A percentile compares a stretch with the other conserved stretches of the same genome.
phyloP scores from a whole-genome alignment of 176 grass and related monocot genomes.

The Alopecurus myosuroides region DNA sequence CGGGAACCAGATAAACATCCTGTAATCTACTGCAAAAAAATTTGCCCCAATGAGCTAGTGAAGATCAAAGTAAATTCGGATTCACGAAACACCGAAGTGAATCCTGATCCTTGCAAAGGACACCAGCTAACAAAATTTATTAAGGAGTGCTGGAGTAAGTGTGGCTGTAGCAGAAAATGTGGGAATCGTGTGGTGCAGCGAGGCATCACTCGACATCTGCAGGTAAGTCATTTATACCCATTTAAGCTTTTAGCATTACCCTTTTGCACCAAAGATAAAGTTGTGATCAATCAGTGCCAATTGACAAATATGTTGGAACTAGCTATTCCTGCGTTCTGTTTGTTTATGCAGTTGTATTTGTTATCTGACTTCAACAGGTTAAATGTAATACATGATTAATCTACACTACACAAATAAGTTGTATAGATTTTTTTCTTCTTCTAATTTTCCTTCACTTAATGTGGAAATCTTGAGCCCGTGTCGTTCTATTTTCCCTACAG shows the following conservation, averaged over 20 bases:
- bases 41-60: not conserved
- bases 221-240: conserved; percentile 33
- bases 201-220: conserved; percentile 59
- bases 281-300: not conserved
- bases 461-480: not conserved
- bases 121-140: conserved; percentile 75
- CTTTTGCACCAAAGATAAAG: conserved; percentile 4
- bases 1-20: conserved; percentile 31
- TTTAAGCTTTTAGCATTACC: not conserved
- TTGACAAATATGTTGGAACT: not conserved
- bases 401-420: not conserved
- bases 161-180: conserved; percentile 62
- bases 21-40: not conserved
- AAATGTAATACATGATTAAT: not conserved
- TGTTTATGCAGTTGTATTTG: not conserved
- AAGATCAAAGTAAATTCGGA: not conserved
- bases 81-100: conserved; percentile 16
- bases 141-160: conserved; percentile 96
- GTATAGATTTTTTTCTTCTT: not conserved
- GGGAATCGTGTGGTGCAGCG: conserved; percentile 89
- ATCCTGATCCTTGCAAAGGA: conserved; percentile 72
- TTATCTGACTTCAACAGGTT: not conserved
- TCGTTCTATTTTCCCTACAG: not conserved
- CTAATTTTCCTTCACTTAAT: not conserved
- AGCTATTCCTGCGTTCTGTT: not conserved